phyloP scores from a whole-genome alignment of 164 flowering plant genomes.

The Berberis thunbergii region DNA sequence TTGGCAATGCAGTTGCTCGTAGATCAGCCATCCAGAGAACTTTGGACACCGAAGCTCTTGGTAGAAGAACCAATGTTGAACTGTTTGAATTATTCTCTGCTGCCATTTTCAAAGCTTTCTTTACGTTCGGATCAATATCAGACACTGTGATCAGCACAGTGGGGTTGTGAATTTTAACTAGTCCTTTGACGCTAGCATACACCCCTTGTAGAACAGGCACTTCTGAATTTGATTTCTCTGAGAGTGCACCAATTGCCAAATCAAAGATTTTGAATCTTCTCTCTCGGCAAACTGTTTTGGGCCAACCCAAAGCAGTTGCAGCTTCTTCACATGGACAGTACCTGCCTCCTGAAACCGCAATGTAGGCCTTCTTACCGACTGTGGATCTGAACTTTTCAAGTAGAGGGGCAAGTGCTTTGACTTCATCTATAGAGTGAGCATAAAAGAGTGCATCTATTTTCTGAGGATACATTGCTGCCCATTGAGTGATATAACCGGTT shows the following conservation, averaged over 20 bases:
- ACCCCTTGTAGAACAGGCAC: slow-evolving; percentile 78
- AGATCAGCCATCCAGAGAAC: slow-evolving; percentile 98
- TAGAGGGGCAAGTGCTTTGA: slow-evolving; percentile 64
- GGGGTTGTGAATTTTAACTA: slow-evolving; percentile 85
- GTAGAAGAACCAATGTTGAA: slow-evolving; percentile 51
- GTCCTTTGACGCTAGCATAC: slow-evolving; percentile 82
- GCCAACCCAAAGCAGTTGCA: slow-evolving; percentile 70
- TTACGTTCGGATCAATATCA: slow-evolving; percentile 62
- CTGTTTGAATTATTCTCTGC: slow-evolving; percentile 38
- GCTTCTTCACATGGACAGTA: slow-evolving; percentile 93
- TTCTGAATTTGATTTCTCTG: slow-evolving; percentile 61
- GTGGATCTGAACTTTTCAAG: slow-evolving; percentile 77
- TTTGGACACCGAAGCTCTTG: slow-evolving; percentile 59
- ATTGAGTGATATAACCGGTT: slow-evolving; percentile 83
- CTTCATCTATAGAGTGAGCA: slow-evolving; percentile 75
- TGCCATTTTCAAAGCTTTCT: slow-evolving; percentile 80
- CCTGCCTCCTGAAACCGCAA: slow-evolving; percentile 72
- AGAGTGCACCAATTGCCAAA: slow-evolving; percentile 51
- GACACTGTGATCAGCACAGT: slow-evolving; percentile 65
- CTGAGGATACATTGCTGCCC: slow-evolving; percentile 97
- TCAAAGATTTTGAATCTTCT: slow-evolving; percentile 90
- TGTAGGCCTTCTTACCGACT: slow-evolving; percentile 81
- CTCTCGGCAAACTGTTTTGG: slow-evolving; percentile 71
- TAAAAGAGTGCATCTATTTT: slow-evolving; percentile 88
- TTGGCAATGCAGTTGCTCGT: slow-evolving; percentile 78